Evolutionary conservation across 768 basidiomycete species (phyloP), one percentile per base, ranked within the genome.

Genomic region (Boletus reticulatus): DNA sequence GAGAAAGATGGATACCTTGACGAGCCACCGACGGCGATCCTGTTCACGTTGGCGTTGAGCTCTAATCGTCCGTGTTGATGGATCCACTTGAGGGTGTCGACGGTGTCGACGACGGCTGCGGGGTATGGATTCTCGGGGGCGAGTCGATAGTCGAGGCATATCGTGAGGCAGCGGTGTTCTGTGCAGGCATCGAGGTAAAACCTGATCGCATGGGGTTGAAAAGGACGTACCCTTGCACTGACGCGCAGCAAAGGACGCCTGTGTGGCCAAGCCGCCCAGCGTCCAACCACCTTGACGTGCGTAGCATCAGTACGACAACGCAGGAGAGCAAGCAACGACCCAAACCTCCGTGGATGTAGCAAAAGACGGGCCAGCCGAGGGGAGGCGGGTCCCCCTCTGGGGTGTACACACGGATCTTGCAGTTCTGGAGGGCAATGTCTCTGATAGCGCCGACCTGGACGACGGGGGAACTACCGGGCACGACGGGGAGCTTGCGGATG

Each of bases 111-210:
- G 0, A 88, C 83, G 0, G 88, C 88, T 3, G 83, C 80, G 4
- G 88, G 89, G 58, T 87, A 89, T 8, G 80, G 80, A 52, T 84
- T 55, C 61, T 91, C 89, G 0, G 89, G 89, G 0, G 83, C 87
- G 11, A 89, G 77, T 4, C 87, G 82, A 62, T 90, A 89, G 63
- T 88, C 82, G 16, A 90, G 85, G 4, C 82, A 81, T 4, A 87
- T 69, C 2, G 85, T 82, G 4, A 89, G 80, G 56, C 83, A 85
- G 45, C 78, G 74, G 2, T 86, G 82, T 53, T 77, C 85, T 87
- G n/a, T n/a, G n/a, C n/a, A n/a, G n/a, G n/a, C n/a, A n/a, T n/a
- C n/a, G n/a, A n/a, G n/a, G n/a, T n/a, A n/a, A n/a, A n/a, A n/a
- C n/a, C 27, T 29, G 9, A 29, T 20, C 12, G 13, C 1, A n/a